These are phyloP conservation scores for Lentithecium fluviatile DNA, from an alignment of 495 filamentous ascomycete genomes.

Conservation along the genomic window DNA sequence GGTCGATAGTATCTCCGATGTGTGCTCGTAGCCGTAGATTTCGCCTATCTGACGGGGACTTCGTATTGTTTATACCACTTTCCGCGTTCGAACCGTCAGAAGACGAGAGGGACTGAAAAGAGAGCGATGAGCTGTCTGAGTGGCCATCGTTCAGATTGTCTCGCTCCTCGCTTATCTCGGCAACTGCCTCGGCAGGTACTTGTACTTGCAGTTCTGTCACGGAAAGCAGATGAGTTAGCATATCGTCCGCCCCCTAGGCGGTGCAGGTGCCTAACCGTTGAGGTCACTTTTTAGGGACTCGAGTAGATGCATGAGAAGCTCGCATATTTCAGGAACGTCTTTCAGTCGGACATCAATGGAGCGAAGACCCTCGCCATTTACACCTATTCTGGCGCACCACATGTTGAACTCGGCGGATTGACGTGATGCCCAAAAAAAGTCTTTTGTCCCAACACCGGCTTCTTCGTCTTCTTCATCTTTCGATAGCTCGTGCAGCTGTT, in stretches of 20 bases:
- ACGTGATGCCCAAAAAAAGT: neutral
- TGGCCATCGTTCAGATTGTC: neutral
- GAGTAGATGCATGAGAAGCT: neutral
- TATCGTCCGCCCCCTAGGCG: no score
- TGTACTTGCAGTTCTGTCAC: no score
- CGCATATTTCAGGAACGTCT: neutral
- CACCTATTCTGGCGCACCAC: neutral
- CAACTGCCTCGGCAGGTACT: neutral
- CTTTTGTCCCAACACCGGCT: no score
- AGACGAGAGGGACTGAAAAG: neutral
- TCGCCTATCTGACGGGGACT: neutral
- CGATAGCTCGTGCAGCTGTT: no score
- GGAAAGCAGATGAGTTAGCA: no score
- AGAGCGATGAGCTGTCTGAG: neutral
- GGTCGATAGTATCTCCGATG: neutral
- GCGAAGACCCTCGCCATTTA: neutral
- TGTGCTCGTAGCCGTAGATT: neutral
- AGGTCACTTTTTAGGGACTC: neutral
- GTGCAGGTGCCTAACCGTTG: no score
- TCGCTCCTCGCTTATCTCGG: neutral
- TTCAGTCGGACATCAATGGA: neutral
- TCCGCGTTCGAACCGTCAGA: neutral
- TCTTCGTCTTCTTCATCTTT: no score
- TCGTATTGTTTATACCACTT: no score
- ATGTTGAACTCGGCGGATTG: neutral